These are phyloP conservation scores for Nemania sp. DNA, from an alignment of 2,329 filamentous ascomycete genomes.

Conservation along the genomic window DNA sequence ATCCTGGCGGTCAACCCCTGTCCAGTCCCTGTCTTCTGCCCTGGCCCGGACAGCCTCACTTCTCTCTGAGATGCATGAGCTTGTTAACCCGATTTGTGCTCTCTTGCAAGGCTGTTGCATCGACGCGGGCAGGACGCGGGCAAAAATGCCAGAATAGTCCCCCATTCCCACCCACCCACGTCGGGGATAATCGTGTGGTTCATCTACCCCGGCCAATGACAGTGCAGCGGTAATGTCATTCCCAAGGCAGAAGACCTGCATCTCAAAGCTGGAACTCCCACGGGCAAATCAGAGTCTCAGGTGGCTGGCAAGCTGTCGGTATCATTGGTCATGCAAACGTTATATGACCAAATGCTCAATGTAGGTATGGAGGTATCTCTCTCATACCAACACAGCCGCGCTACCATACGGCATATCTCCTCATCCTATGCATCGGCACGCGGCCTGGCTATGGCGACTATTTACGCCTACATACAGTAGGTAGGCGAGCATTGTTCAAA, in stretches of 20 bases:
- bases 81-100: constrained; percentile 36
- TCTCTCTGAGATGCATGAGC: constrained; percentile 36
- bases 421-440: constrained; percentile 9
- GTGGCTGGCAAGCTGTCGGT: constrained; percentile 13
- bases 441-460: constrained; percentile 6
- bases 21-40: no score
- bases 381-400: no score
- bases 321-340: constrained; percentile 23
- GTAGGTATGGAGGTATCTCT: constrained; percentile 5
- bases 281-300: constrained; percentile 25
- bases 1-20: constrained; percentile 34
- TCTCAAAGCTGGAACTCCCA: constrained; percentile 33
- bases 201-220: constrained; percentile 25
- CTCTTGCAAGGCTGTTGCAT: constrained; percentile 43
- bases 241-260: constrained; percentile 10
- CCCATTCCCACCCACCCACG: constrained; percentile 34
- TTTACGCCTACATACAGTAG: neutral
- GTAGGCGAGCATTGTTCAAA: neutral
- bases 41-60: constrained; percentile 42
- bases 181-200: constrained; percentile 39
- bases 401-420: constrained; percentile 16
- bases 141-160: constrained; percentile 34
- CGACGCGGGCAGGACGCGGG: constrained; percentile 35
- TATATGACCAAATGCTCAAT: no score
- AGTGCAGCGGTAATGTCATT: constrained; percentile 7